Evolutionary conservation across 805 yeast species (phyloP).

Genomic region (Teunomyces kruisii): DNA sequence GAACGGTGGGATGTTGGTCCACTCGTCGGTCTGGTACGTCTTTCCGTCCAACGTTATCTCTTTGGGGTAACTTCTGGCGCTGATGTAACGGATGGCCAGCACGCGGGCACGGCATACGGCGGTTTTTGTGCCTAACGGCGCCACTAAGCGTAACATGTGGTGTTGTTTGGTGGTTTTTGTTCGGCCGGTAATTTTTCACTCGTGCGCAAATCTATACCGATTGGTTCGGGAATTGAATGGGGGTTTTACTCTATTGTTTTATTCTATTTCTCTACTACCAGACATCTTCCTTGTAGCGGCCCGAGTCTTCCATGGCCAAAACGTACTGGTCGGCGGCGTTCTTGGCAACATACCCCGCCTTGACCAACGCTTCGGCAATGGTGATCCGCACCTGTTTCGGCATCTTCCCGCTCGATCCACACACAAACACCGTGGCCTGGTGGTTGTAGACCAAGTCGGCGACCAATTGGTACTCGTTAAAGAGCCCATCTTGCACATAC

Average conservation of each 20-base stretch:
- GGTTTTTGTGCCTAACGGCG: background rate
- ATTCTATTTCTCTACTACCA: conserved; percentile 49
- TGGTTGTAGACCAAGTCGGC: conserved; percentile 52
- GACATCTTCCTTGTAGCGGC: conserved; percentile 82
- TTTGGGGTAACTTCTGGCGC: conserved; percentile 21
- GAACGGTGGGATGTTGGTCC: conserved; percentile 83
- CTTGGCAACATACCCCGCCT: conserved; percentile 40
- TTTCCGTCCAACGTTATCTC: conserved; percentile 46
- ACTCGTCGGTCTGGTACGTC: conserved; percentile 60
- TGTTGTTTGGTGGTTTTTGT: background rate
- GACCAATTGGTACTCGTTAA: conserved; percentile 47
- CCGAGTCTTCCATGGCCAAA: conserved; percentile 57
- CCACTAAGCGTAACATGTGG: background rate
- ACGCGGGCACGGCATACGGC: background rate
- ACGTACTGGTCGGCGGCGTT: conserved; percentile 52
- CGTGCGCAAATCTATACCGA: background rate
- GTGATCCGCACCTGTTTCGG: conserved; percentile 87
- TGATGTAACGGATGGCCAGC: background rate
- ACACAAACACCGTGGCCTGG: conserved; percentile 68
- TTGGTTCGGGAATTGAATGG: too few species aligned
- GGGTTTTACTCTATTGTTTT: background rate
- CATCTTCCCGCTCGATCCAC: conserved; percentile 96
- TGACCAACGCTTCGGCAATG: conserved; percentile 57
- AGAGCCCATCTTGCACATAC: conserved; percentile 79
- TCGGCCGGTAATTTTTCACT: background rate